These are phyloP conservation scores for Candida montana DNA, from an alignment of 805 yeast genomes.

Conservation along the genomic window DNA sequence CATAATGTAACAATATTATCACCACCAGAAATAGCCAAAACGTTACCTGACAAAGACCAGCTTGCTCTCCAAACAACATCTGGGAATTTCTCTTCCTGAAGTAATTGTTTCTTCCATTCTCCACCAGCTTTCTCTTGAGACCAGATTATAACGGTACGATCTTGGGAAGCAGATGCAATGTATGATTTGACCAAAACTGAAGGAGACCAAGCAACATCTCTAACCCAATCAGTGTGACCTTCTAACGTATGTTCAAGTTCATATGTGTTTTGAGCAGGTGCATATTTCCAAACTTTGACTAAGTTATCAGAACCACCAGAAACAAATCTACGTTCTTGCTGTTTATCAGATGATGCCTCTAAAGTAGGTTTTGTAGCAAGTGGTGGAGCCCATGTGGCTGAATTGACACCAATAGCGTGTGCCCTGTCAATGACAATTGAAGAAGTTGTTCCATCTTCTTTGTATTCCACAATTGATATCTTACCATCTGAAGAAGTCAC, in stretches of 20 bases:
- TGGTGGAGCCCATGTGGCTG: slow-evolving; percentile 92
- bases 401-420: slow-evolving; percentile 89
- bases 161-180: slow-evolving; percentile 96
- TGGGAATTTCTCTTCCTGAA: slow-evolving; percentile 80
- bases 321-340: slow-evolving; percentile 67
- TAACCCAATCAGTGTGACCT: slow-evolving; percentile 97
- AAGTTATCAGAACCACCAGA: slow-evolving; percentile 95
- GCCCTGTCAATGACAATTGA: slow-evolving; percentile 54
- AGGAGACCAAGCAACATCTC: slow-evolving; percentile 99
- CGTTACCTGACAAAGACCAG: slow-evolving; percentile 95
- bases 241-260: slow-evolving; percentile 69
- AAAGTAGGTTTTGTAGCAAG: slow-evolving; percentile 28
- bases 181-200: slow-evolving; percentile 79
- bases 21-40: slow-evolving; percentile 92
- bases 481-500: slow-evolving; percentile 93
- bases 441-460: slow-evolving; percentile 78
- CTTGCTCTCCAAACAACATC: slow-evolving; percentile 98
- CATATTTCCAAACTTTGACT: slow-evolving; percentile 84
- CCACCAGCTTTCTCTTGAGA: slow-evolving; percentile 65
- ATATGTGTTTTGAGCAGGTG: slow-evolving; percentile 50
- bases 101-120: slow-evolving; percentile 74
- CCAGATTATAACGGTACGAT: slow-evolving; percentile 93
- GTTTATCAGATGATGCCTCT: slow-evolving; percentile 26
- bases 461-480: slow-evolving; percentile 85
- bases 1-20: slow-evolving; percentile 94